Conservation (phyloP, 2,329 filamentous ascomycete species). For the Chrysoporthe deuterocubensis region DNA sequence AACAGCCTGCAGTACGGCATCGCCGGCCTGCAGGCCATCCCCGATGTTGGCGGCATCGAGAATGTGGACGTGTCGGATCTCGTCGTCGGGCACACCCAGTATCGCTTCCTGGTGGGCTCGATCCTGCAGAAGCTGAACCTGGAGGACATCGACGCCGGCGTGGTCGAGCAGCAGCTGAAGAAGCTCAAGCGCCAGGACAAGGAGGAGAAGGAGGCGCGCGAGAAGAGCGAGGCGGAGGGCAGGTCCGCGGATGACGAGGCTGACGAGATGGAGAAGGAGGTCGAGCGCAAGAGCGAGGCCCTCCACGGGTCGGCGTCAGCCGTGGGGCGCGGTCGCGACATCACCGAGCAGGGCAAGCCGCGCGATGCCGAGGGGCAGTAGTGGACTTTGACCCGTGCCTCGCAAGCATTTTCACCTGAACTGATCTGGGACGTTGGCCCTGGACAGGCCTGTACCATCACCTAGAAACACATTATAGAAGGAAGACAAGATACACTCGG, state of each 20-base stretch:
- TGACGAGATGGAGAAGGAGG: conserved; percentile 27
- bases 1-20: conserved; percentile 82
- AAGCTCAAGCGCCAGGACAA: conserved; percentile 27
- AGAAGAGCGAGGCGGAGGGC: conserved; percentile 21
- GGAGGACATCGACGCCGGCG: conserved; percentile 24
- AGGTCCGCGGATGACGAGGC: conserved; percentile 25
- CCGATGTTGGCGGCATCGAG: conserved; percentile 68
- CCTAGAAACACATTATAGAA: not conserved
- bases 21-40: conserved; percentile 77
- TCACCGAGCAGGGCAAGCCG: conserved; percentile 12
- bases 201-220: conserved; percentile 25
- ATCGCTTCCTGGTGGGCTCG: conserved; percentile 49
- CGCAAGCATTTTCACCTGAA: not conserved
- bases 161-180: conserved; percentile 26
- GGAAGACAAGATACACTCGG: not conserved
- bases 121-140: conserved; percentile 43
- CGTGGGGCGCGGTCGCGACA: conserved; percentile 7
- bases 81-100: conserved; percentile 48
- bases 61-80: conserved; percentile 58
- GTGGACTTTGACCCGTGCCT: not conserved
- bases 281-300: conserved; percentile 15
- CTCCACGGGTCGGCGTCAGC: conserved; percentile 12
- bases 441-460: not conserved
- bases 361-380: conserved; percentile 14
- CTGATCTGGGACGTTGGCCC: not conserved